Evolutionary conservation across 192 early-diverging fungal species (phyloP), one percentile per base, ranked within the genome.

Genomic region (Coemansia sp.): DNA sequence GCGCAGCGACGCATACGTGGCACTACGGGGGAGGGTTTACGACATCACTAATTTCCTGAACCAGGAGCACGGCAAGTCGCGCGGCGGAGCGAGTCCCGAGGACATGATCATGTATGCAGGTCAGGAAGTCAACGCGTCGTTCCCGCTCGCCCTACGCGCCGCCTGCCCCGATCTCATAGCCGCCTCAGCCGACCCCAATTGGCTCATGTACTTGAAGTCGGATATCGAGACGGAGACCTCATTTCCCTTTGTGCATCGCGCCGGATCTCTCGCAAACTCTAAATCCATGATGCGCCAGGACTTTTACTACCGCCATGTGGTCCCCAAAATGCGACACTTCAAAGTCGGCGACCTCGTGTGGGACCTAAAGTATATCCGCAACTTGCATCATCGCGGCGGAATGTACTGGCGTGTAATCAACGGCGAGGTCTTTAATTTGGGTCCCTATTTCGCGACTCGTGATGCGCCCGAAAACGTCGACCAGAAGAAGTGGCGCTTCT

Each of bases 21-120:
- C 89, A 25, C 84, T 96, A 62, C 90, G 94, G 29, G 93, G 93
- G 42, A 88, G 91, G 67, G 87, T 96, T 36, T 96, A 93, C 83
- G 87, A 92, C 62, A 69, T 96, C 57, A 88, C 86, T 9, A 76
- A 85, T 39, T 87, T 92, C 47, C 76, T 40, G 46, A 80, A 85
- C 71, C 65, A 76, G 65, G 62, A 73, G 14, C 64, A 83, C 63
- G 79, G 62, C 70, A 79, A 71, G 31, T 88, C 87, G 60, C 82
- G 89, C 43, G 92, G 92, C 36, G 60, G 36, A 1, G 66, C 65
- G 2, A 58, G 47, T 6, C 61, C 68, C 2, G 60, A 66, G 22
- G 54, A 60, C 76, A 20, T 85, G 25, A 56, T 76, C 0, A 67
- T 40, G 47, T 79, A 64, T 37, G 54, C 67, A 1, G 92, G 92